Evolutionary conservation across 1,284 basidiomycete species (phyloP).

Genomic region (Sporisorium exsertum): DNA sequence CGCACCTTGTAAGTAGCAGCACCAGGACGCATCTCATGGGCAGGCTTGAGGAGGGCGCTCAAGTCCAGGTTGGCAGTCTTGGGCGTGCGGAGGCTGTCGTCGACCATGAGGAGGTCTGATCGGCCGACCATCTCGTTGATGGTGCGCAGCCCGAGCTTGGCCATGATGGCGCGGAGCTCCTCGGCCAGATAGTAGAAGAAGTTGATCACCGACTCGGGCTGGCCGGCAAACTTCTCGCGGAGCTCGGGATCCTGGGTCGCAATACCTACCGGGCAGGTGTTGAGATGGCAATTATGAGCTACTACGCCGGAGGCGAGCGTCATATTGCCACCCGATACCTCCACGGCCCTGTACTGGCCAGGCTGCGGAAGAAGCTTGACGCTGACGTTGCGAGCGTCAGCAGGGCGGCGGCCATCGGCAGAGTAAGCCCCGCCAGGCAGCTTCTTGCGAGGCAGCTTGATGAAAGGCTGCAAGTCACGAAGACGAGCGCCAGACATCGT

Average conservation of each 20-base stretch:
- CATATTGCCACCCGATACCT: too few species aligned
- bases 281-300: too few species aligned
- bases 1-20: constrained; percentile 67
- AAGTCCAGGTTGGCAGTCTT: constrained; percentile 64
- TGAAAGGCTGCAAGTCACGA: too few species aligned
- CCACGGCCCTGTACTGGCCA: too few species aligned
- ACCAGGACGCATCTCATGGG: constrained; percentile 65
- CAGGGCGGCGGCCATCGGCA: too few species aligned
- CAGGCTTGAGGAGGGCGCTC: constrained; percentile 62
- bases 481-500: too few species aligned
- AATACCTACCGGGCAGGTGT: constrained; percentile 63
- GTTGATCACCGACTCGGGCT: constrained; percentile 66
- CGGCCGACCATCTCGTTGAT: constrained; percentile 68
- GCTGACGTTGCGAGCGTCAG: too few species aligned
- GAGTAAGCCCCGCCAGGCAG: too few species aligned
- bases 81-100: constrained; percentile 58
- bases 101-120: constrained; percentile 60
- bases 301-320: too few species aligned
- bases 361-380: too few species aligned
- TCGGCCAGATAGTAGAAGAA: constrained; percentile 66
- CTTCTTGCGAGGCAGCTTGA: too few species aligned
- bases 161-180: constrained; percentile 65
- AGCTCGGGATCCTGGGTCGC: constrained; percentile 65
- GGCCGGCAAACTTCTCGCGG: constrained; percentile 64
- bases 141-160: constrained; percentile 64